Conservation (phyloP, 2,329 filamentous ascomycete genomes). For the Hirsutella rhossiliensis region DNA sequence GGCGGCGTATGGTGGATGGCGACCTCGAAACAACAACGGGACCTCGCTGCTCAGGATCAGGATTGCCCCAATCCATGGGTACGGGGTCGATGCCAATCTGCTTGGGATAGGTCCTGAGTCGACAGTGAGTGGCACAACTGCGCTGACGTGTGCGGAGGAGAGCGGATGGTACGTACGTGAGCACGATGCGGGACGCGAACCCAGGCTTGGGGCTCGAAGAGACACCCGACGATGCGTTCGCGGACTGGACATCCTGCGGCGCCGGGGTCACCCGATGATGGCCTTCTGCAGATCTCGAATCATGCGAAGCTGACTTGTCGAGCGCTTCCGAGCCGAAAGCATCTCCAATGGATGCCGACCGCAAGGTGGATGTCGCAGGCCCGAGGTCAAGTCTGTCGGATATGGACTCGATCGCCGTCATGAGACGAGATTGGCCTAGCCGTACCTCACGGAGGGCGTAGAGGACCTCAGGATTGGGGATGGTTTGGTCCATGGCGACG, state of each 20-base stretch:
- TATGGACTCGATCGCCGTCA: conserved; percentile 27
- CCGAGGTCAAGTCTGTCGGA: conserved; percentile 15
- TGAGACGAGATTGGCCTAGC: conserved; percentile 26
- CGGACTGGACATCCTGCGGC: not conserved
- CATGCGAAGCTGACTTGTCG: not conserved
- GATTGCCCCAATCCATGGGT: conserved; percentile 74
- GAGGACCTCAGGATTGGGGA: conserved; percentile 11
- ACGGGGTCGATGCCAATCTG: conserved; percentile 92
- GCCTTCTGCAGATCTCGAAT: not conserved
- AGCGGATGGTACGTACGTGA: conserved; percentile 30
- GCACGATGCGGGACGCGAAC: conserved; percentile 41
- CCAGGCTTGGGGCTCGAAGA: conserved; percentile 26
- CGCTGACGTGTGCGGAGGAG: not conserved
- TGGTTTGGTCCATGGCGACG: conserved; percentile 12
- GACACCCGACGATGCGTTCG: conserved; percentile 5
- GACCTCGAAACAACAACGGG: conserved; percentile 79
- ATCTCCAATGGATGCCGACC: conserved; percentile 1
- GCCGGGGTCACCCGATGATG: not conserved
- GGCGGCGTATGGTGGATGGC: conserved; percentile 61
- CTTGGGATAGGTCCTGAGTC: conserved; percentile 66
- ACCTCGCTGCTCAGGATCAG: conserved; percentile 62
- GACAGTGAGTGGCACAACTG: conserved; percentile 3
- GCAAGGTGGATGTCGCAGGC: conserved; percentile 2
- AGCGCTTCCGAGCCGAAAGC: not conserved
- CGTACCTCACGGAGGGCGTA: conserved; percentile 27